Percentiles rank a stretch among this genome's conserved stretches.
These are phyloP conservation scores for Zymoseptoria brevis DNA, from an alignment of 2,329 filamentous ascomycete species.

Conservation along the genomic window DNA sequence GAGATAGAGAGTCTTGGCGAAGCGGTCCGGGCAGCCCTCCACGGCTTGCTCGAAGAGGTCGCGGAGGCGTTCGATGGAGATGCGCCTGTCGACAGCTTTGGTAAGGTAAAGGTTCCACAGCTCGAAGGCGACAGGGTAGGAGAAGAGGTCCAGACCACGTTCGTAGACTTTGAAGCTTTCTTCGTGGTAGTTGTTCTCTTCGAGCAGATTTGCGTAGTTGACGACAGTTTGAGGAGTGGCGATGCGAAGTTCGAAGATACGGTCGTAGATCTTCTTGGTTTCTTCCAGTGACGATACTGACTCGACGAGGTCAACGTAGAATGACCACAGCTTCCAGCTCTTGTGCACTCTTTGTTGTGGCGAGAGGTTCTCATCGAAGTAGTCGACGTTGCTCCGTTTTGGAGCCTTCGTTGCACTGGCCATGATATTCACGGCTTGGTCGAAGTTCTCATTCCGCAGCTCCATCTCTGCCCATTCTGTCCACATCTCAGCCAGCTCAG, in stretches of 20 bases:
- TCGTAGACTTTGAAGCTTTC: constrained; percentile 98
- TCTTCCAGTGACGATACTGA: constrained; percentile 86
- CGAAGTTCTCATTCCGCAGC: constrained; percentile 88
- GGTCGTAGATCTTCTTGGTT: constrained; percentile 88
- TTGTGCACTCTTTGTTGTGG: constrained; percentile 97
- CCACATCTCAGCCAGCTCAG: constrained; percentile 95
- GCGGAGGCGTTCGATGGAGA: constrained; percentile 84
- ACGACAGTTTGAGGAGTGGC: constrained; percentile 97
- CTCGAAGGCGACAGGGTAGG: constrained; percentile 95
- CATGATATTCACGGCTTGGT: constrained; percentile 91
- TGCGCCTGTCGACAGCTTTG: constrained; percentile 93
- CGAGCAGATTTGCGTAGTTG: constrained; percentile 92
- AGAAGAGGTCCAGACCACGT: constrained; percentile 93
- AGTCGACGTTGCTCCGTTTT: constrained; percentile 96
- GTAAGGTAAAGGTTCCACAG: constrained; percentile 97
- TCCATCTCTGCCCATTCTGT: constrained; percentile 99
- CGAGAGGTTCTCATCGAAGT: constrained; percentile 89
- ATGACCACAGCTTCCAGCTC: constrained; percentile 99
- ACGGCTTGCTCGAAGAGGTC: constrained; percentile 97
- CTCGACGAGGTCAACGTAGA: constrained; percentile 96
- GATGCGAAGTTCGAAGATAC: constrained; percentile 96
- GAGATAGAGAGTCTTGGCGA: constrained; percentile 89
- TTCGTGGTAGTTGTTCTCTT: constrained; percentile 91
- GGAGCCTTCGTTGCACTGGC: constrained; percentile 94
- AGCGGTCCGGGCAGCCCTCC: constrained; percentile 88